Evolutionary conservation across 768 basidiomycete species (phyloP).

Genomic region (Lactarius akahatsu): DNA sequence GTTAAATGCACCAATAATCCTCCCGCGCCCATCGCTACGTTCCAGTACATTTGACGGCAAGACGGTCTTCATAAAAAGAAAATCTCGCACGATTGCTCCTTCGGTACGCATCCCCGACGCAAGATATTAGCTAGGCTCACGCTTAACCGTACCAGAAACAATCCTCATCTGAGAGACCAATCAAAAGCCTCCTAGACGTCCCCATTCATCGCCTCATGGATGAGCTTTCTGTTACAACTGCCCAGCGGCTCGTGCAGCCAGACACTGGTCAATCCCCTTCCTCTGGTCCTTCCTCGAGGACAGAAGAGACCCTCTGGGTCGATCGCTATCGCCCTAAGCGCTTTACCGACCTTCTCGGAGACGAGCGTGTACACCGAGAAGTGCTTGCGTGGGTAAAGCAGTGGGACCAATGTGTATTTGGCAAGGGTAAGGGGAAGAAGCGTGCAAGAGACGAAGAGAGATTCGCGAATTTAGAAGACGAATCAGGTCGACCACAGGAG

Average conservation of each 20-base stretch:
- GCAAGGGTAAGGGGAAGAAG: conserved; percentile 62
- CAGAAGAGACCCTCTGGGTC: conserved; percentile 66
- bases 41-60: conserved; percentile 28
- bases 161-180: conserved; percentile 23
- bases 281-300: not conserved
- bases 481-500: conserved; percentile 67
- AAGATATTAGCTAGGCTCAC: not conserved
- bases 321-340: conserved; percentile 88
- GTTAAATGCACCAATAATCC: conserved; percentile 18
- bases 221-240: conserved; percentile 52
- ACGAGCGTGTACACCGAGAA: conserved; percentile 91
- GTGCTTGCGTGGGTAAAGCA: conserved; percentile 95
- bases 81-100: conserved; percentile 11
- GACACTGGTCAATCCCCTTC: conserved; percentile 8
- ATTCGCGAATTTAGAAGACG: conserved; percentile 46
- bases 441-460: conserved; percentile 56
- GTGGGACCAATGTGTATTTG: conserved; percentile 98
- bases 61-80: conserved; percentile 21
- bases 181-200: conserved; percentile 62
- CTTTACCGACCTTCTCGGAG: conserved; percentile 90
- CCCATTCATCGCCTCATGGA: conserved; percentile 80
- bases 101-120: conserved; percentile 6
- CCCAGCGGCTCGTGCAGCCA: conserved; percentile 38
- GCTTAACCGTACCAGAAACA: not conserved
- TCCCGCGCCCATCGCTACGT: conserved; percentile 29